phyloP scores from a whole-genome alignment of 2,329 filamentous ascomycete species.

The Neonectria faginata region DNA sequence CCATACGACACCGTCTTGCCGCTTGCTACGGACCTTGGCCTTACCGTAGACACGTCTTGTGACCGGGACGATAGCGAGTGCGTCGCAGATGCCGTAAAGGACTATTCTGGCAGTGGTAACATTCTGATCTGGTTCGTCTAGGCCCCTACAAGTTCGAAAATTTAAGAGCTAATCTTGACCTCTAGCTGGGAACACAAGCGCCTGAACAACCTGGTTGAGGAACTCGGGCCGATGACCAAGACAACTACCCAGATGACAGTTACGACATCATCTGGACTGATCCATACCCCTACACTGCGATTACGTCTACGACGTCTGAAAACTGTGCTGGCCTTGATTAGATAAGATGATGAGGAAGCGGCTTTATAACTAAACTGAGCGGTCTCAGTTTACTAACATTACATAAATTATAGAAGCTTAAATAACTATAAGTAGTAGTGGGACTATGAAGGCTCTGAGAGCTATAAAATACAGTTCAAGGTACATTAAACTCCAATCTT shows the following conservation, averaged over 20 bases:
- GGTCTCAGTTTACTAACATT: no score
- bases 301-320: conserved; percentile 61
- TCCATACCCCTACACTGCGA: conserved; percentile 60
- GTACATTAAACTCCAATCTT: no score
- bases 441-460: no score
- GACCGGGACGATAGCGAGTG: conserved; percentile 67
- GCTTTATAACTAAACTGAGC: no score
- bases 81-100: conserved; percentile 62
- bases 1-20: conserved; percentile 69
- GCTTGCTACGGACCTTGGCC: conserved; percentile 65
- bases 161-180: neutral
- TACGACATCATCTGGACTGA: conserved; percentile 70
- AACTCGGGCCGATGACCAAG: conserved; percentile 61
- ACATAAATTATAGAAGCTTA: no score
- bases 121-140: conserved; percentile 64
- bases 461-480: no score
- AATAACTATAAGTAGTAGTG: no score
- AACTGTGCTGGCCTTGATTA: conserved; percentile 61
- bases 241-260: conserved; percentile 61
- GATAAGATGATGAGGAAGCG: no score
- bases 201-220: conserved; percentile 63
- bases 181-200: conserved; percentile 68
- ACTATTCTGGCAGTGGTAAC: conserved; percentile 63
- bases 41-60: conserved; percentile 67
- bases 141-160: neutral